phyloP scores from a whole-genome alignment of 495 filamentous ascomycete genomes.

The Massariosphaeria phaeospora region DNA sequence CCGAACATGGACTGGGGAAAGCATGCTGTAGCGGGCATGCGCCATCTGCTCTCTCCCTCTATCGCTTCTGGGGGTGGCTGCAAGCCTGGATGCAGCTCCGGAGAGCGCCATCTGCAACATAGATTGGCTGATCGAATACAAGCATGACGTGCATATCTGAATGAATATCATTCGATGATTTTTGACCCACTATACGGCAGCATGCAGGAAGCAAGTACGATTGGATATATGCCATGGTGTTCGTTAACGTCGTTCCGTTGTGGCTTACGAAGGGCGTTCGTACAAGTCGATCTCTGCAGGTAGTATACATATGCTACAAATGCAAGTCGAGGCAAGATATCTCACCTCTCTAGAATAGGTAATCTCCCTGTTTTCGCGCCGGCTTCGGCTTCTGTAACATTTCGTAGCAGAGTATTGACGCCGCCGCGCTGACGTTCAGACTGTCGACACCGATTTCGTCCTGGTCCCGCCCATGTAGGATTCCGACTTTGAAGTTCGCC shows the following conservation, averaged over 20 bases:
- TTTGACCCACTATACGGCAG: no score
- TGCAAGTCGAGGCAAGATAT: not conserved
- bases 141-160: constrained; percentile 19
- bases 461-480: constrained; percentile 44
- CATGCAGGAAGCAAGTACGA: no score
- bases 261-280: no score
- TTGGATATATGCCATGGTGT: not conserved
- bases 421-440: constrained; percentile 84
- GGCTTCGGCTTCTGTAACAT: constrained; percentile 47
- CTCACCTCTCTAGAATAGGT: constrained; percentile 10
- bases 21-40: no score
- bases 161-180: no score
- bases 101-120: not conserved
- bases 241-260: no score
- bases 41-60: no score
- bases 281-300: not conserved
- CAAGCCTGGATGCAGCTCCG: not conserved
- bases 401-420: constrained; percentile 64
- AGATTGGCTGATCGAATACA: not conserved
- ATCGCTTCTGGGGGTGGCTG: not conserved
- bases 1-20: no score
- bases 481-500: constrained; percentile 58
- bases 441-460: constrained; percentile 60
- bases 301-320: constrained; percentile 1
- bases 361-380: constrained; percentile 11